phyloP scores from a whole-genome alignment of 805 yeast species.

The Candida maesae region DNA sequence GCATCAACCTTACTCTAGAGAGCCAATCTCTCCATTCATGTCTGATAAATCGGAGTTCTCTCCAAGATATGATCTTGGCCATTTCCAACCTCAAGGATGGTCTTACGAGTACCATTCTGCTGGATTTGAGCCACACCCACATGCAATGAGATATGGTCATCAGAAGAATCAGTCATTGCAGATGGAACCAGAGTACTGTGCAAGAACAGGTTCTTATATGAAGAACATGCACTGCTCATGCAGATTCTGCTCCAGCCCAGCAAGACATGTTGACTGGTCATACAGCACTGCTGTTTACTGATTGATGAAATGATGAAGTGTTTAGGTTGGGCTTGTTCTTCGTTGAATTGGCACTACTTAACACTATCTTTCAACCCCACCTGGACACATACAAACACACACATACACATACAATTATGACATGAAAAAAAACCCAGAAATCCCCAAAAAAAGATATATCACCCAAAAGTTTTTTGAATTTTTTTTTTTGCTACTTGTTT shows the following conservation, averaged over 20 bases:
- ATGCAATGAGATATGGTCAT: constrained; percentile 12
- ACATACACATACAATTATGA: constrained; percentile 1
- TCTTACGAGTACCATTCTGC: constrained; percentile 14
- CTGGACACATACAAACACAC: neutral
- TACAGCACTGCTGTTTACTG: constrained; percentile 7
- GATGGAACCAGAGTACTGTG: constrained; percentile 22
- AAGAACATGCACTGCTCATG: constrained; percentile 23
- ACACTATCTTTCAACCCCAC: neutral
- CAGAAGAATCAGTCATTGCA: constrained; percentile 19
- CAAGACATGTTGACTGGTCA: constrained; percentile 23
- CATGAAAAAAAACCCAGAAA: constrained; percentile 2
- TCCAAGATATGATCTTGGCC: constrained; percentile 14
- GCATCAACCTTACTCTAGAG: constrained; percentile 14
- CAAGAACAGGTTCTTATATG: constrained; percentile 24
- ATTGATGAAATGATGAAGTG: neutral
- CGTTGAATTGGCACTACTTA: too few relatives aligned
- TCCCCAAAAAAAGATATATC: constrained; percentile 3
- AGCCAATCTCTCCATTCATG: constrained; percentile 22
- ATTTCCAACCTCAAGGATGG: constrained; percentile 14
- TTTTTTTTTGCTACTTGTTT: constrained; percentile 6
- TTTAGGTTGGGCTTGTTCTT: too few relatives aligned
- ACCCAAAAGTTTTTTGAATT: constrained; percentile 4
- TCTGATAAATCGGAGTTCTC: constrained; percentile 19
- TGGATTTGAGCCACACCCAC: constrained; percentile 12
- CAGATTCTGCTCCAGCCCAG: constrained; percentile 20